Percentiles rank a stretch among this genome's conserved stretches.
These are phyloP conservation scores for Metschnikowia reukaufii DNA, from an alignment of 805 yeast species.

Conservation along the genomic window DNA sequence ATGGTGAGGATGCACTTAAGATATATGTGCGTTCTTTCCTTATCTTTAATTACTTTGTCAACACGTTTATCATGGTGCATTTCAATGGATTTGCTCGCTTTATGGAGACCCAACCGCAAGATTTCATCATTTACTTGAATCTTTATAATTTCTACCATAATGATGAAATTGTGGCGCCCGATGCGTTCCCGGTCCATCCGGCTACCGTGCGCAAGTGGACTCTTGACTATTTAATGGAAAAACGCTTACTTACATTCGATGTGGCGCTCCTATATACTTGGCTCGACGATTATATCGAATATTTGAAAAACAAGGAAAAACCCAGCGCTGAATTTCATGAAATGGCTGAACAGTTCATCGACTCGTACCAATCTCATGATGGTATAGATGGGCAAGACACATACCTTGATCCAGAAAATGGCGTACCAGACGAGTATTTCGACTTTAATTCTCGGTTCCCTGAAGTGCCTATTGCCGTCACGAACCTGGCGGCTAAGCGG, in stretches of 20 bases:
- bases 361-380: too few species aligned
- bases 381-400: too few species aligned
- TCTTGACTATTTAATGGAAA: constrained; percentile 30
- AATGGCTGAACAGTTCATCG: not conserved
- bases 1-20: constrained; percentile 18
- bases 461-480: constrained; percentile 13
- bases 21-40: constrained; percentile 38
- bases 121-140: constrained; percentile 43
- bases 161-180: constrained; percentile 26
- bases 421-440: constrained; percentile 10
- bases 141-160: constrained; percentile 41
- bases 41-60: constrained; percentile 43
- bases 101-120: constrained; percentile 36
- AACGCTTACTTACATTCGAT: constrained; percentile 33
- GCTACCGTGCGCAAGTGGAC: constrained; percentile 24
- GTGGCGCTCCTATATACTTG: constrained; percentile 37
- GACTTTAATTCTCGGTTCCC: constrained; percentile 18
- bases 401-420: not conserved
- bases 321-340: not conserved
- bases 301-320: constrained; percentile 23
- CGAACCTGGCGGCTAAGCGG: too few species aligned
- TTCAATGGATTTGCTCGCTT: constrained; percentile 43
- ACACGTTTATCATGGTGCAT: constrained; percentile 42
- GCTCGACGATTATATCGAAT: constrained; percentile 41
- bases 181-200: constrained; percentile 24